Conservation (phyloP, 2,329 filamentous ascomycete species). For the Paracorniculantispora psalliotae region DNA sequence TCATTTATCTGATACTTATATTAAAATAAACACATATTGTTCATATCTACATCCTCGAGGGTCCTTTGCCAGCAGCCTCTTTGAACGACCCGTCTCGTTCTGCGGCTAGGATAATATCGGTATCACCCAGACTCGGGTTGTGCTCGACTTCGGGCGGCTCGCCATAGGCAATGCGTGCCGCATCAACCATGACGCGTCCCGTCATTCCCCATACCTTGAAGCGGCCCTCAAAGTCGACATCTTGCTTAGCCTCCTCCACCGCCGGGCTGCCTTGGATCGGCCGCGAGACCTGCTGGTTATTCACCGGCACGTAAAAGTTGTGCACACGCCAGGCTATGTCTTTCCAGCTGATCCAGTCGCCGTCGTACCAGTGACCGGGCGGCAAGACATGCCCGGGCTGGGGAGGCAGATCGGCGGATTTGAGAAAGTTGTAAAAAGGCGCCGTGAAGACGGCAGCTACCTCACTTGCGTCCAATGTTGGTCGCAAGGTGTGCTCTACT, state of each 20-base stretch:
- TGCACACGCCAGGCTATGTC: constrained; percentile 77
- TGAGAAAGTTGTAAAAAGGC: constrained; percentile 79
- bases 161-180: constrained; percentile 76
- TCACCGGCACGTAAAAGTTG: constrained; percentile 84
- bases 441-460: constrained; percentile 92
- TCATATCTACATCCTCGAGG: constrained; percentile 23
- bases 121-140: constrained; percentile 49
- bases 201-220: constrained; percentile 97
- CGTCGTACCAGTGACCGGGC: constrained; percentile 74
- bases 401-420: constrained; percentile 49
- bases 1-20: not conserved
- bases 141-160: constrained; percentile 81
- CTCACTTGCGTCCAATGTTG: constrained; percentile 79
- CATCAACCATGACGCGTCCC: constrained; percentile 82
- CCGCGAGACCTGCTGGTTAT: constrained; percentile 62
- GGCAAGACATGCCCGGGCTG: constrained; percentile 34
- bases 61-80: constrained; percentile 28
- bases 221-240: constrained; percentile 36
- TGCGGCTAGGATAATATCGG: constrained; percentile 43
- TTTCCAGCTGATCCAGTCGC: constrained; percentile 76
- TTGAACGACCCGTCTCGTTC: constrained; percentile 43
- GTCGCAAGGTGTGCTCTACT: constrained; percentile 68
- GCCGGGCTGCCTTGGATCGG: constrained; percentile 46
- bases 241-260: constrained; percentile 43
- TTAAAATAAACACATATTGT: constrained; percentile 10